Evolutionary conservation across 192 early-diverging fungal species (phyloP), one percentile per base, ranked within the genome.

Genomic region (Umbelopsis vinacea): DNA sequence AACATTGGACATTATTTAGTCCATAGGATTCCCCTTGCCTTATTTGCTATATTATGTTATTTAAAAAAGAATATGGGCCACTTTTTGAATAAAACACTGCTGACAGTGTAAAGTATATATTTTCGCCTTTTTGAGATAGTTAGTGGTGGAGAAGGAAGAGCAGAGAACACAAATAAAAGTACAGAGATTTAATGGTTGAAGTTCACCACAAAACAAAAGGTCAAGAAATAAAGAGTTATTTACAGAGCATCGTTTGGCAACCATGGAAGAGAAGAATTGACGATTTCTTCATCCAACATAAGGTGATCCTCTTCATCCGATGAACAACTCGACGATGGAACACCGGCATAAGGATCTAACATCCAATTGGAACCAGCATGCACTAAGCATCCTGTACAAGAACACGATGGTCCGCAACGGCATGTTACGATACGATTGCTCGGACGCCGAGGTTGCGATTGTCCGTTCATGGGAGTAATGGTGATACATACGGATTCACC

Each of bases 381-480:
- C 11, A 79, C 77, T n/a, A 79, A 48, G 26, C 77, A 79, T 3
- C 77, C 77, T 8, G 77, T 72, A 48, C 77, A 79, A 8, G 47
- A 26, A 52, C 77, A 79, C 6, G 46, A 11, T 14, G 1, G 15
- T 29, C 77, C 77, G 60, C 73, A 74, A 26, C 71, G 71, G 48
- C 77, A 79, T 12, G 73, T 79, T 19, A 79, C 73, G 23, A 79
- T 71, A 3, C 73, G 69, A 17, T 69, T 79, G n/a, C 23, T n/a
- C 0, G 57, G 29, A 8, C 33, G 57, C 14, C 37, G 57, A 1
- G 14, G 10, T 7, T 63, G 26, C 15, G 57, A 37, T 63, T 8
- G 29, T 17, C 33, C 33, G 37, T 17, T 17, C 17, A 63, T 26
- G 15, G 57, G 57, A 7, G 57, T 63, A 26, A 63, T 63, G 15